These are phyloP conservation scores for Suillus clintonianus DNA, from an alignment of 768 basidiomycete genomes.

Conservation along the genomic window DNA sequence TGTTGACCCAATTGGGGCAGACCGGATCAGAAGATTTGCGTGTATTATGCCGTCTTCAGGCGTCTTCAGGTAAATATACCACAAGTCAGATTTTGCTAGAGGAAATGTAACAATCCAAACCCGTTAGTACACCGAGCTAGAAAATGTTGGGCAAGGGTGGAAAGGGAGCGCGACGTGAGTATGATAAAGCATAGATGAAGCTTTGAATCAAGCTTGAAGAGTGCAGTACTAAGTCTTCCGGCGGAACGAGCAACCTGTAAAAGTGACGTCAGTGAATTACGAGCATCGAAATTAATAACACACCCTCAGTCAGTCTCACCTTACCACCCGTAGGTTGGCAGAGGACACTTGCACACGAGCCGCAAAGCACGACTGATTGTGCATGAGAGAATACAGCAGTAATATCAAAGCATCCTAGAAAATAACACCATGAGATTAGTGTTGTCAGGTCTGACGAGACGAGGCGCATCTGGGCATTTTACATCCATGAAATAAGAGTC, in stretches of 20 bases:
- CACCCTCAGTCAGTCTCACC: slow-evolving; percentile 97
- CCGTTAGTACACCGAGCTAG: not conserved
- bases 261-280: slow-evolving; percentile 11
- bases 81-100: slow-evolving; percentile 36
- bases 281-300: slow-evolving; percentile 24
- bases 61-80: not conserved
- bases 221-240: slow-evolving; percentile 30
- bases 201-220: not conserved
- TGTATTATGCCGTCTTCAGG: not conserved
- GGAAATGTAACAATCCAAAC: slow-evolving; percentile 78
- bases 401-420: slow-evolving; percentile 85
- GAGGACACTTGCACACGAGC: slow-evolving; percentile 88
- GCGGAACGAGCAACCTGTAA: slow-evolving; percentile 92
- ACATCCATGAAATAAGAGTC: slow-evolving; percentile 99
- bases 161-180: not conserved
- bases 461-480: slow-evolving; percentile 89
- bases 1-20: not conserved
- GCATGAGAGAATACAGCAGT: slow-evolving; percentile 99
- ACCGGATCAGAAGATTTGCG: not conserved
- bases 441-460: too few relatives aligned
- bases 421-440: slow-evolving; percentile 1
- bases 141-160: not conserved
- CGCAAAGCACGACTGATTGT: slow-evolving; percentile 94
- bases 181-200: not conserved
- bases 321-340: slow-evolving; percentile 99